Conservation (phyloP, 2,329 filamentous ascomycete genomes). For the Aspergillus brunneoviolaceus region DNA sequence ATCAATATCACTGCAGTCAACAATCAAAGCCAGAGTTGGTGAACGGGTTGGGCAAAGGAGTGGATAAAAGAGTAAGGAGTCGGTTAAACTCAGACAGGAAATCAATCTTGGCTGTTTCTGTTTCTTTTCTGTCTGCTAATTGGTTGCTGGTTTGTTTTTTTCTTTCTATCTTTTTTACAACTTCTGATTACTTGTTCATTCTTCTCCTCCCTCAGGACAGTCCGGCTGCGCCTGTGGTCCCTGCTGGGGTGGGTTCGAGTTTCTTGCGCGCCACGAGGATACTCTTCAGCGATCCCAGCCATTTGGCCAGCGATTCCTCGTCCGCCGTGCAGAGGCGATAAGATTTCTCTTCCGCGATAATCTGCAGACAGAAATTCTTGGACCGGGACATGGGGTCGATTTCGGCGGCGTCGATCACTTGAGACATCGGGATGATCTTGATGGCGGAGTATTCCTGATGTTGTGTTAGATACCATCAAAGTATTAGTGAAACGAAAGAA, state of each 20-base stretch:
- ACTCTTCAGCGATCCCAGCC: conserved; percentile 89
- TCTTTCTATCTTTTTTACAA: background rate
- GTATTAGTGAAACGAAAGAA: background rate
- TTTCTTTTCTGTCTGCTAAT: background rate
- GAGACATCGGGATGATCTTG: conserved; percentile 74
- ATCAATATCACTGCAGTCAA: background rate
- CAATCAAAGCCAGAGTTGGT: too few relatives aligned
- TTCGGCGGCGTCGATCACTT: conserved; percentile 86
- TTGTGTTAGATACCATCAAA: conserved; percentile 3
- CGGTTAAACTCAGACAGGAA: background rate
- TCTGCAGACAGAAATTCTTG: conserved; percentile 83
- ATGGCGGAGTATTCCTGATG: conserved; percentile 77
- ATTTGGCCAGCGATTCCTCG: conserved; percentile 79
- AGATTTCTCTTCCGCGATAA: conserved; percentile 89
- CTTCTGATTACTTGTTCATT: background rate
- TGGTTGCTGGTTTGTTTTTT: background rate
- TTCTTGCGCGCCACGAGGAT: conserved; percentile 41
- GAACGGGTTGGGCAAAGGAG: background rate
- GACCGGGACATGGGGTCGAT: conserved; percentile 83
- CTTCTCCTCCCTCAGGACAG: background rate
- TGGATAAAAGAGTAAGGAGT: background rate
- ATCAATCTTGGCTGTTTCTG: too few relatives aligned
- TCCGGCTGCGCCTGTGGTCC: conserved; percentile 9
- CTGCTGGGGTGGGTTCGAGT: conserved; percentile 21
- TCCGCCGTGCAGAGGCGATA: conserved; percentile 74